phyloP scores from a whole-genome alignment of 495 filamentous ascomycete species.

The Sporormia fimetaria region DNA sequence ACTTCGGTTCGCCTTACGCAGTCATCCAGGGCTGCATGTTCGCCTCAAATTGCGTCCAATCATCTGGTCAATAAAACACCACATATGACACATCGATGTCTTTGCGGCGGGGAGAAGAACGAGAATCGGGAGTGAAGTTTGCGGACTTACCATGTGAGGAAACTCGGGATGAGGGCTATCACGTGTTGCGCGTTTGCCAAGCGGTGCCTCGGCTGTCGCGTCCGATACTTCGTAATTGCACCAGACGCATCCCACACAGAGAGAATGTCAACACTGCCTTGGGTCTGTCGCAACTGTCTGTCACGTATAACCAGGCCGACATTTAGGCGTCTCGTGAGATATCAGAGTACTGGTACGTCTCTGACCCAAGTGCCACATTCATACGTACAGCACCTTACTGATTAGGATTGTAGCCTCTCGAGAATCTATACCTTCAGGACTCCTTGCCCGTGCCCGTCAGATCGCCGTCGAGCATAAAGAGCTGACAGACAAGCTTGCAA shows the following conservation, averaged over 20 bases:
- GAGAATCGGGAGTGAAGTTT: too few relatives aligned
- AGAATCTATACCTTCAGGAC: constrained; percentile 41
- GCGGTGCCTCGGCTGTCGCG: too few relatives aligned
- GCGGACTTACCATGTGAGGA: too few relatives aligned
- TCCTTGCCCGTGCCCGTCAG: constrained; percentile 53
- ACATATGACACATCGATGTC: too few relatives aligned
- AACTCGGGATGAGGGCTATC: too few relatives aligned
- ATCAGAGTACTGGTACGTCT: constrained; percentile 21
- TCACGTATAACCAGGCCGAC: constrained; percentile 12
- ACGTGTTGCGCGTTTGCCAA: too few relatives aligned
- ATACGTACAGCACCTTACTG: constrained; percentile 7
- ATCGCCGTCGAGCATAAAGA: constrained; percentile 57
- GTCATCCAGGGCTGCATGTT: too few relatives aligned
- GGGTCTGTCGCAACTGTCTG: constrained; percentile 30
- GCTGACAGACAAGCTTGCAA: constrained; percentile 44
- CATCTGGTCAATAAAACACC: too few relatives aligned
- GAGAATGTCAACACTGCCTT: constrained; percentile 25
- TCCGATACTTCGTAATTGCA: too few relatives aligned
- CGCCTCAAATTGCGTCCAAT: too few relatives aligned
- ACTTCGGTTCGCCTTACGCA: too few relatives aligned
- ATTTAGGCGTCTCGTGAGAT: constrained; percentile 10
- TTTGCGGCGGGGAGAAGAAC: too few relatives aligned
- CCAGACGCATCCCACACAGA: background rate
- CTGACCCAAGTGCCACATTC: background rate
- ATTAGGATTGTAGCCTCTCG: background rate